These are phyloP conservation scores for Fagopyrum tataricum DNA, from an alignment of 148 eudicot species.

Conservation along the genomic window DNA sequence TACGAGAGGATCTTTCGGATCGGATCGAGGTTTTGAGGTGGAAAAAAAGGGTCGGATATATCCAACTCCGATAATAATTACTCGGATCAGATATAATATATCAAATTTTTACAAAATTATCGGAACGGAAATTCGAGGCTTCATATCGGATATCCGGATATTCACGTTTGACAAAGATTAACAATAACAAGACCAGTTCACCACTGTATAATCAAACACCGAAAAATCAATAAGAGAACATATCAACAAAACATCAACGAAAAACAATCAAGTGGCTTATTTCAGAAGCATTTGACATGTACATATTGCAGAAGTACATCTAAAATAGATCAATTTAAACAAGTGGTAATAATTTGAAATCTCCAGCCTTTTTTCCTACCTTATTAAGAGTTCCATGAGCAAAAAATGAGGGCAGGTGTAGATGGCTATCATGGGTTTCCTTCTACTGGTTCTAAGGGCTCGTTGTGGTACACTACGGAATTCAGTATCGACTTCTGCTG, in stretches of 20 bases:
- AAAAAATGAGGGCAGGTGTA: neutral
- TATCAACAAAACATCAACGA: neutral
- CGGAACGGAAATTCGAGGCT: neutral
- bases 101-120: too few species aligned
- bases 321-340: conserved; percentile 1
- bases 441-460: conserved; percentile 34
- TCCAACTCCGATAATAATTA: too few species aligned
- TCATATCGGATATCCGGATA: neutral
- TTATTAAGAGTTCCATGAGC: neutral
- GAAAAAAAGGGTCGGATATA: too few species aligned
- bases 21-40: too few species aligned
- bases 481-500: conserved; percentile 29
- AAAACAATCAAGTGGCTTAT: neutral
- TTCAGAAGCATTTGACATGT: neutral
- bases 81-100: too few species aligned
- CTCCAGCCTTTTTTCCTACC: neutral
- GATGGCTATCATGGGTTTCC: conserved; percentile 25
- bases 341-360: conserved; percentile 3
- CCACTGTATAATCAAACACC: too few species aligned
- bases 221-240: neutral
- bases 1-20: too few species aligned
- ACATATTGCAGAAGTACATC: neutral
- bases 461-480: conserved; percentile 27
- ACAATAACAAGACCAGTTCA: too few species aligned
- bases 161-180: too few species aligned